These are phyloP conservation scores for Platanthera guangdongensis DNA, from an alignment of 106 monocot species.

Conservation along the genomic window DNA sequence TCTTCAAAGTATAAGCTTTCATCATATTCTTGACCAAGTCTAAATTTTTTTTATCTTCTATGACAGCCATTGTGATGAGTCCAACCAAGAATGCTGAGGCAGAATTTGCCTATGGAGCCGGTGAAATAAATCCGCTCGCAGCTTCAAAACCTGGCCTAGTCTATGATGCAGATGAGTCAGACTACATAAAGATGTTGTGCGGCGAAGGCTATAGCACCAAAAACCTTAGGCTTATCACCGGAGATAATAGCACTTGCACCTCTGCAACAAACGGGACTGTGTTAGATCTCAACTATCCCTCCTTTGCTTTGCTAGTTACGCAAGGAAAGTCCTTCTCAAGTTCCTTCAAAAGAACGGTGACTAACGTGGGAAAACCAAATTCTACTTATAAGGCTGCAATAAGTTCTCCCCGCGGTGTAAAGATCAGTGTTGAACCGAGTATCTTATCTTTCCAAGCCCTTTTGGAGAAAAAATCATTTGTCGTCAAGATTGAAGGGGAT, in stretches of 20 bases:
- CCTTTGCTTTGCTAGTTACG: slow-evolving; percentile 8
- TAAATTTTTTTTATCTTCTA: neutral
- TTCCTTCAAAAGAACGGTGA: slow-evolving; percentile 24
- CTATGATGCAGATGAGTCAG: neutral
- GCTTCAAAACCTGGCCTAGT: slow-evolving; percentile 23
- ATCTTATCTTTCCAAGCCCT: slow-evolving; percentile 11
- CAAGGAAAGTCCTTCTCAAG: neutral
- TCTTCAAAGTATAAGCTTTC: too few species aligned
- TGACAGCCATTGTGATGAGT: slow-evolving; percentile 12
- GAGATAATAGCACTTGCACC: slow-evolving; percentile 14
- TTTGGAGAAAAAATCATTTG: slow-evolving; percentile 7
- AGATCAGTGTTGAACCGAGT: slow-evolving; percentile 10
- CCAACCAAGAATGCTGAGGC: neutral
- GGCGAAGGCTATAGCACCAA: slow-evolving; percentile 20
- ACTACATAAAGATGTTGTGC: slow-evolving; percentile 19
- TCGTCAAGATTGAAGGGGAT: neutral
- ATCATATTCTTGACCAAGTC: too few species aligned
- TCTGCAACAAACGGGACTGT: neutral
- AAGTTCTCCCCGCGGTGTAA: neutral
- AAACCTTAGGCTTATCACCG: slow-evolving; percentile 11
- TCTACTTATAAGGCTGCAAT: slow-evolving; percentile 13
- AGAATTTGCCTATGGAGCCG: slow-evolving; percentile 26
- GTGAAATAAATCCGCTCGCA: slow-evolving; percentile 20
- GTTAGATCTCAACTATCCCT: slow-evolving; percentile 40
- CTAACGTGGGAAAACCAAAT: slow-evolving; percentile 27